Conservation (phyloP, 805 yeast genomes). For the Pichia thaimueangensis region DNA sequence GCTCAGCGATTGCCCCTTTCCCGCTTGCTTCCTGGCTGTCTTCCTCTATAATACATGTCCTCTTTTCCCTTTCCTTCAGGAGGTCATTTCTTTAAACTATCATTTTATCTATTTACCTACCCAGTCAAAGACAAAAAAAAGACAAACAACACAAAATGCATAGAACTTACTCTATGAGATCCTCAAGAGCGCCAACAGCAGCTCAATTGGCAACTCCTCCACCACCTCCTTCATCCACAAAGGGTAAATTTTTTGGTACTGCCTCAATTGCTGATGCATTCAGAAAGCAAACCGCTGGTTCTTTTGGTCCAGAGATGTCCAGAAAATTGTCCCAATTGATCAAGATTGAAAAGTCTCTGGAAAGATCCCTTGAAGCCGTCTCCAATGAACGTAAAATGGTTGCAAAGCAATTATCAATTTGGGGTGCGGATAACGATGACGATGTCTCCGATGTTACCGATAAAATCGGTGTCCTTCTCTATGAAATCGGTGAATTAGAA, state of each 20-base stretch:
- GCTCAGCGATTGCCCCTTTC: no score
- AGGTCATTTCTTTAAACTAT: no score
- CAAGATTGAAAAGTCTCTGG: constrained; percentile 93
- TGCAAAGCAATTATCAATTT: constrained; percentile 91
- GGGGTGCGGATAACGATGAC: constrained; percentile 98
- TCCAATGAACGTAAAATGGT: constrained; percentile 93
- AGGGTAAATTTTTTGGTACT: constrained; percentile 66
- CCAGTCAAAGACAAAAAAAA: neutral
- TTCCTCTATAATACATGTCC: no score
- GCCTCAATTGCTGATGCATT: constrained; percentile 61
- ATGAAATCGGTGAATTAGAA: constrained; percentile 96
- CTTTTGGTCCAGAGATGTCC: constrained; percentile 90
- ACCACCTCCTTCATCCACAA: constrained; percentile 80
- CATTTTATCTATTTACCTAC: neutral
- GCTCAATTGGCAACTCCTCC: constrained; percentile 97
- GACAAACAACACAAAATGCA: constrained; percentile 52
- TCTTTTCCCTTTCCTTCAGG: no score
- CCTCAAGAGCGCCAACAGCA: constrained; percentile 94
- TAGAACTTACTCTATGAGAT: constrained; percentile 96
- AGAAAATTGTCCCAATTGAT: constrained; percentile 86
- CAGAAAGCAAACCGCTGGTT: constrained; percentile 83
- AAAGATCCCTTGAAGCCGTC: constrained; percentile 88
- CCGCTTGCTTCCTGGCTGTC: neutral
- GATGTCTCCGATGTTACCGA: constrained; percentile 96
- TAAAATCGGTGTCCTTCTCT: constrained; percentile 90